These are phyloP conservation scores for Hymenoscyphus fructigenus DNA, from an alignment of 2,329 filamentous ascomycete species.

Conservation along the genomic window DNA sequence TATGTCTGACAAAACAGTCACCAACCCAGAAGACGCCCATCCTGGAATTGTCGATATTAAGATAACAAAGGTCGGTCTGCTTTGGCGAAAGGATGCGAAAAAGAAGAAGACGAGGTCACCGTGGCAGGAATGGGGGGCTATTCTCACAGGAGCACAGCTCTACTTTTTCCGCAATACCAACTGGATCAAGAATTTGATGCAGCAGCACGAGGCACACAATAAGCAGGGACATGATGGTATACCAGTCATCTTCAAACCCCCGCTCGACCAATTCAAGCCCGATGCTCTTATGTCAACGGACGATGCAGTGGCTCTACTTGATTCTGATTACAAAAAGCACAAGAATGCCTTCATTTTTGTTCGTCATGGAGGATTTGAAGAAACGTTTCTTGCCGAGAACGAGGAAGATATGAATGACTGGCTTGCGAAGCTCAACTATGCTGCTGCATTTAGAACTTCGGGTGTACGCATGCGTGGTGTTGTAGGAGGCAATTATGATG, in stretches of 20 bases:
- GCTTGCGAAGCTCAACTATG: constrained; percentile 94
- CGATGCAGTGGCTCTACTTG: constrained; percentile 83
- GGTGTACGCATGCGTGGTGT: constrained; percentile 89
- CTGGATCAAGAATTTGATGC: constrained; percentile 89
- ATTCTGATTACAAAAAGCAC: constrained; percentile 87
- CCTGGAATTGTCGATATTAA: constrained; percentile 96
- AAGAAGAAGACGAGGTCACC: constrained; percentile 93
- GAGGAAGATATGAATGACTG: constrained; percentile 95
- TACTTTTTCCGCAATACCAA: constrained; percentile 93
- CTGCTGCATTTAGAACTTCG: constrained; percentile 87
- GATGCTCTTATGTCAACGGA: constrained; percentile 93
- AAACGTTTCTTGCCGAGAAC: constrained; percentile 85
- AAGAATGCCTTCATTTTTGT: constrained; percentile 94
- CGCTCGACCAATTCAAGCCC: constrained; percentile 87
- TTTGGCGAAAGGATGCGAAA: constrained; percentile 93
- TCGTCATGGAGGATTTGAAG: constrained; percentile 81
- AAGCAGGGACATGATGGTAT: constrained; percentile 73
- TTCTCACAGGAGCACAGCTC: constrained; percentile 92
- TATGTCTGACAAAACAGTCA: constrained; percentile 81
- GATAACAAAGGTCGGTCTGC: constrained; percentile 88
- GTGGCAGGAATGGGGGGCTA: constrained; percentile 98
- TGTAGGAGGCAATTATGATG: constrained; percentile 80
- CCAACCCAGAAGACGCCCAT: constrained; percentile 81
- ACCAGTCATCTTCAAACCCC: constrained; percentile 86
- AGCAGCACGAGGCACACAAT: constrained; percentile 80